Evolutionary conservation across 495 filamentous ascomycete species (phyloP), one percentile per base, ranked within the genome.

Genomic region (Aspergillus diversus): DNA sequence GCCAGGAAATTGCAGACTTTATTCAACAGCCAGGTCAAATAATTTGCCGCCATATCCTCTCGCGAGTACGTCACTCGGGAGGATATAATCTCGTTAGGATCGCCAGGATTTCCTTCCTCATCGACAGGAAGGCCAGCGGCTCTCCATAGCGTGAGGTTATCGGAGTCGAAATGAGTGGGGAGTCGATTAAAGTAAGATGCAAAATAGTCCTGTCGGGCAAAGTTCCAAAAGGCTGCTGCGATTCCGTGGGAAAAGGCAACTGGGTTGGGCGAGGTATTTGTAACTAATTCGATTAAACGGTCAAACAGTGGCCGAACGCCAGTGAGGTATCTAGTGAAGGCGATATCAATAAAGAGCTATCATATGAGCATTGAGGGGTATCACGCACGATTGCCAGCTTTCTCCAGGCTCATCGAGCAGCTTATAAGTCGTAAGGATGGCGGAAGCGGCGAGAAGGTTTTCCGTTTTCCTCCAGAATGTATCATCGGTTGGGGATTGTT

Each of bases 1-100:
- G 75, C 72, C 7, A 80, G 67, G 47, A 80, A 80, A 51, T 79
- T 80, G 39, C 75, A 63, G 4, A 79, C 70, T 55, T 80, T 79
- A 37, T 68, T 66, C 0, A 76, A 35, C 6, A 81, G 73, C 72
- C 77, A 77, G 13, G 61, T 72, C 5, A 81, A 62, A 7, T 69
- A 70, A 48, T 79, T 78, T 9, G 69, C 63, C 16, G 75, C 71
- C n/a, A 73, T 63, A 33, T 79, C 76, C 62, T 81, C 78, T 7
- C 59, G 69, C 7, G 55, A 67, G 7, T 65, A 54, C 33, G 59
- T 15, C 17, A 17, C 51, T 27, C 27, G 27, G 57, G 15, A 2
- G 42, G 42, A 13, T 5, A 11, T 16, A 5, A 55, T 48, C 21
- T 15, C 62, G 37, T 7, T 70, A 52, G 3, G 16, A 2, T 54